Percentiles rank a stretch among this genome's conserved stretches.
These are phyloP conservation scores for Fusarium mangiferae DNA, from an alignment of 2,329 filamentous ascomycete species.

Conservation along the genomic window DNA sequence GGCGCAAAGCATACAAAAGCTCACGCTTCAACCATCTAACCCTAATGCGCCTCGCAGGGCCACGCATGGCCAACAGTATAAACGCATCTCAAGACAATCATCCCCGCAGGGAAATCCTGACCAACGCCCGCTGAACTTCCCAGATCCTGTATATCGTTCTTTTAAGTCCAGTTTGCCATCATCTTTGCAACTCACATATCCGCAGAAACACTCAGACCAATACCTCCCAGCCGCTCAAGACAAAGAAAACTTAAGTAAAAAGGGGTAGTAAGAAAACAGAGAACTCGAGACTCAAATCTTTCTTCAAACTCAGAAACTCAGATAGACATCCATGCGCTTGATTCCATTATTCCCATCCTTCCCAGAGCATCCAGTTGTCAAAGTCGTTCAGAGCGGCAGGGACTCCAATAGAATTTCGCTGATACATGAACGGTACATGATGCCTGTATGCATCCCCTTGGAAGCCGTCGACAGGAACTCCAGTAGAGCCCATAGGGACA, in stretches of 20 bases:
- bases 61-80: constrained; percentile 9
- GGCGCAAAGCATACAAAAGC: constrained; percentile 17
- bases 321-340: not conserved
- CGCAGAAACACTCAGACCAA: constrained; percentile 19
- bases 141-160: constrained; percentile 13
- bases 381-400: constrained; percentile 43
- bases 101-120: constrained; percentile 5
- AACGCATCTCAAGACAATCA: constrained; percentile 22
- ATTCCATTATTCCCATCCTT: constrained; percentile 50
- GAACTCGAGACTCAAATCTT: not conserved
- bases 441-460: constrained; percentile 45
- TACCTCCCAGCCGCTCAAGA: not conserved
- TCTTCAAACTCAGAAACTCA: not conserved
- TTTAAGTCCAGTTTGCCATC: constrained; percentile 14
- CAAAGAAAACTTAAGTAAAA: constrained; percentile 15
- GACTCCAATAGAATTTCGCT: constrained; percentile 43
- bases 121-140: constrained; percentile 41
- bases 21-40: constrained; percentile 24
- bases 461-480: constrained; percentile 27
- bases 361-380: constrained; percentile 54
- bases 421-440: constrained; percentile 46
- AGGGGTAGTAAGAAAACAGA: not conserved
- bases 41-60: constrained; percentile 25
- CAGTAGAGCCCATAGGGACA: constrained; percentile 28
- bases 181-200: constrained; percentile 30